Conservation (phyloP, 495 filamentous ascomycete species). For the Podospora bellae-mahoneyi region DNA sequence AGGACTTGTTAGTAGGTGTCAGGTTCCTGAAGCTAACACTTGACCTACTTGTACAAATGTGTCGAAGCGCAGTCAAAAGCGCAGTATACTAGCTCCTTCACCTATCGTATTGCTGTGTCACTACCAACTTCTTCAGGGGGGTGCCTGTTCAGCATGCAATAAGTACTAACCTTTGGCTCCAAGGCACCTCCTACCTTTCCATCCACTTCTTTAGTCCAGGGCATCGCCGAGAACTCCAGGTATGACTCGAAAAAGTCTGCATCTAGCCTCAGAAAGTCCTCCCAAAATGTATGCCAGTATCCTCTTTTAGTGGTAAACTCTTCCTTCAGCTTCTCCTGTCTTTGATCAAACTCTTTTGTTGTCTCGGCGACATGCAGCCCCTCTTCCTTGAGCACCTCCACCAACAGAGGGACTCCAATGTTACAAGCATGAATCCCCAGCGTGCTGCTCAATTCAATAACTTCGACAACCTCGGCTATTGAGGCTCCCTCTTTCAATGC, state of each 20-base stretch:
- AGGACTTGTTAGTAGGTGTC: too few species aligned
- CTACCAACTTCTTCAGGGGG: not conserved
- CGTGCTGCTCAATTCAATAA: constrained; percentile 37
- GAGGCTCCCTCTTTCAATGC: constrained; percentile 38
- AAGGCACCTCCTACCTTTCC: constrained; percentile 29
- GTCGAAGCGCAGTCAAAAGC: constrained; percentile 45
- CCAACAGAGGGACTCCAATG: constrained; percentile 42
- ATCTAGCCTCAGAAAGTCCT: constrained; percentile 40
- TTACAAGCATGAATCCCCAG: constrained; percentile 46
- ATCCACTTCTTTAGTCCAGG: constrained; percentile 32
- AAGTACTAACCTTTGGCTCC: constrained; percentile 34
- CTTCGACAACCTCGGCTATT: constrained; percentile 39
- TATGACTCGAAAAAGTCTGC: constrained; percentile 48
- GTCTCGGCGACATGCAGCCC: constrained; percentile 28
- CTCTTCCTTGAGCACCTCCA: constrained; percentile 42
- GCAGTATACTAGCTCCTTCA: constrained; percentile 46
- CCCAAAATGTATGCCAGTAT: constrained; percentile 46
- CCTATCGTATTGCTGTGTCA: constrained; percentile 19
- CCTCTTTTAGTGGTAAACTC: constrained; percentile 39
- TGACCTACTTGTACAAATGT: constrained; percentile 34
- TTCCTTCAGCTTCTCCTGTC: constrained; percentile 29
- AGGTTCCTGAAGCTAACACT: too few species aligned
- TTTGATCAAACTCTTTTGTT: constrained; percentile 25
- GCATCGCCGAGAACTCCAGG: constrained; percentile 37
- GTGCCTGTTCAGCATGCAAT: not conserved